A percentile compares a stretch with the other conserved stretches of the same genome.
Conservation (phyloP, 1,284 basidiomycete species). For the Sparassis latifolia region DNA sequence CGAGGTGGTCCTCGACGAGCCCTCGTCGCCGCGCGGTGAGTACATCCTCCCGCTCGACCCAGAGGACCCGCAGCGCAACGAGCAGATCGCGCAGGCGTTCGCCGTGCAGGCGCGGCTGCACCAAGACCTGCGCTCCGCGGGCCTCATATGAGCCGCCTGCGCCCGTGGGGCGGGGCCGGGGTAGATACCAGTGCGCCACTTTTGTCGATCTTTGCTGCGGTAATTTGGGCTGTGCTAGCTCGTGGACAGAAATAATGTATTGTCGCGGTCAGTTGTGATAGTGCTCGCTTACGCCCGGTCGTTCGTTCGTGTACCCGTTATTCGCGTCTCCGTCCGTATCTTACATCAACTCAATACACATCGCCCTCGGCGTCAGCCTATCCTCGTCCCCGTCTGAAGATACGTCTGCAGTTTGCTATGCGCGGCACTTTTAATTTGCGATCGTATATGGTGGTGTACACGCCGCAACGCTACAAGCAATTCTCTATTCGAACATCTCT, state of each 20-base stretch:
- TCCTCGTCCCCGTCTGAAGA: no score
- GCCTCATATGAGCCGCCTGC: constrained; percentile 32
- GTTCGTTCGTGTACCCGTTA: background rate
- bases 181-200: background rate
- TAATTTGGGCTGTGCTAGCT: no score
- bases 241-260: background rate
- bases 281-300: background rate
- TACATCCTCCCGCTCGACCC: constrained; percentile 39
- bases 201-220: background rate
- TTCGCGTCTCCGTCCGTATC: background rate
- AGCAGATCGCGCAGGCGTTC: constrained; percentile 40
- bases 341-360: background rate
- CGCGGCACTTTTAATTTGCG: no score
- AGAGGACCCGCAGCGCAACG: constrained; percentile 38
- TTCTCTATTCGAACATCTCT: background rate
- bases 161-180: background rate
- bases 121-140: constrained; percentile 57
- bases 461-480: no score
- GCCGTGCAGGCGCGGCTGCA: constrained; percentile 51
- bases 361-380: no score
- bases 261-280: background rate
- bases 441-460: no score
- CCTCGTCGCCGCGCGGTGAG: constrained; percentile 20
- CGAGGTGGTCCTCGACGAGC: constrained; percentile 17
- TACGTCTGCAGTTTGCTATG: no score